Evolutionary conservation across 768 basidiomycete genomes (phyloP).

Genomic region (Pholiota microspora): DNA sequence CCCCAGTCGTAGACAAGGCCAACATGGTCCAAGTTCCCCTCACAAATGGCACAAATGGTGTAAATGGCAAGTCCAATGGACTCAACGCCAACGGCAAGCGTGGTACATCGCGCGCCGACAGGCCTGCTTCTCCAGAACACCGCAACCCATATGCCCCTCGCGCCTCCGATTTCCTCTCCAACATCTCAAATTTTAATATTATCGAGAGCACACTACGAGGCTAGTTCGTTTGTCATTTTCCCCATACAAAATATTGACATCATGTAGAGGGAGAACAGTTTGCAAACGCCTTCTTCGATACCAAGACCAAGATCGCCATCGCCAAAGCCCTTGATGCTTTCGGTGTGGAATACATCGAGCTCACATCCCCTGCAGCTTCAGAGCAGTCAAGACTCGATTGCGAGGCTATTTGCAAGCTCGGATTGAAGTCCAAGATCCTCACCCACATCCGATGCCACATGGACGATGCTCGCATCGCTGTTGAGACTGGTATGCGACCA

Average conservation of each 20-base stretch:
- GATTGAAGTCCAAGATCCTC: constrained; percentile 93
- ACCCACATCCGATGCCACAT: constrained; percentile 99
- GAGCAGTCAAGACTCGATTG: constrained; percentile 93
- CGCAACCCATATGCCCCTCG: constrained; percentile 86
- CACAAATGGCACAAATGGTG: constrained; percentile 43
- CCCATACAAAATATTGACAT: constrained; percentile 8
- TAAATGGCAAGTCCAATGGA: constrained; percentile 24
- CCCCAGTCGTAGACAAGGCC: constrained; percentile 37
- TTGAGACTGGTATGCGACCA: constrained; percentile 84
- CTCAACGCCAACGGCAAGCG: constrained; percentile 42
- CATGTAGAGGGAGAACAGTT: constrained; percentile 94
- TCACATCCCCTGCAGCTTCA: constrained; percentile 96
- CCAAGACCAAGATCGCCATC: constrained; percentile 99
- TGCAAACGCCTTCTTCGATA: constrained; percentile 99
- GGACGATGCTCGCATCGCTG: constrained; percentile 98
- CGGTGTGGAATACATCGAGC: constrained; percentile 99
- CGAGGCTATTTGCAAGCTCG: constrained; percentile 98
- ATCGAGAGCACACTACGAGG: constrained; percentile 97
- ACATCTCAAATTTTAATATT: constrained; percentile 91
- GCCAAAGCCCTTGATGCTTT: constrained; percentile 98
- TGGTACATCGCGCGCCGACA: constrained; percentile 34
- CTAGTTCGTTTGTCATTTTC: constrained; percentile 31
- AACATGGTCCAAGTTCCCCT: constrained; percentile 77
- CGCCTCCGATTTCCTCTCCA: constrained; percentile 91
- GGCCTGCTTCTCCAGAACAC: constrained; percentile 32